Percentiles rank a stretch among this genome's conserved stretches.
Conservation (phyloP, 139 green algal genomes). For the Nannochloris sp. region DNA sequence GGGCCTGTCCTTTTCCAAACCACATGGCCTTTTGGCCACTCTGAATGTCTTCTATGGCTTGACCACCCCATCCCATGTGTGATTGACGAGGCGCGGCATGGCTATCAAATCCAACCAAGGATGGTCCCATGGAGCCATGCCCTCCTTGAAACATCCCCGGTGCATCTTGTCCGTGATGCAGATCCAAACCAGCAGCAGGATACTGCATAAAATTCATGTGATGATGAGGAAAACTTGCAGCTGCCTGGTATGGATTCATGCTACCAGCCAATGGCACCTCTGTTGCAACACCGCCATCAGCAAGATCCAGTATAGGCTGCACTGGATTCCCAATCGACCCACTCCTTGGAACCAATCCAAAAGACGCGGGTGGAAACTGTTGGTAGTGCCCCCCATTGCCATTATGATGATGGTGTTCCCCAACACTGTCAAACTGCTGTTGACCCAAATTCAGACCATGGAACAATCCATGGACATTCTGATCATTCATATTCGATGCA, state of each 20-base stretch:
- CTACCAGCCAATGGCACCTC: not conserved
- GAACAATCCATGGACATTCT: not conserved
- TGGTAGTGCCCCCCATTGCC: too few relatives aligned
- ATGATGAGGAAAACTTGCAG: not conserved
- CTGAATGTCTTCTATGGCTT: conserved; percentile 43
- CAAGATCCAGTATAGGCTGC: not conserved
- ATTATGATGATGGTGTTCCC: too few relatives aligned
- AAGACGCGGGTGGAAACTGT: too few relatives aligned
- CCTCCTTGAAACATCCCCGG: too few relatives aligned
- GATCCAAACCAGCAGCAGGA: too few relatives aligned
- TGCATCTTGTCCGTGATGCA: too few relatives aligned
- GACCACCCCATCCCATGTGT: conserved; percentile 52
- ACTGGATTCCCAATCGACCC: not conserved
- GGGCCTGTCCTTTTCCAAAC: conserved; percentile 44
- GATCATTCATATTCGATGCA: not conserved
- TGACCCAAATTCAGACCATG: not conserved
- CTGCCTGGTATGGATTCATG: not conserved
- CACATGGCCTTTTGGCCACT: conserved; percentile 45
- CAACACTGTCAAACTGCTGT: not conserved
- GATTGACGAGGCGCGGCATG: not conserved
- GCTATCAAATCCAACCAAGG: too few relatives aligned
- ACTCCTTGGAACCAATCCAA: too few relatives aligned
- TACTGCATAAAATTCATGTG: not conserved
- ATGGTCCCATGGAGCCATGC: too few relatives aligned
- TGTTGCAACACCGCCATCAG: not conserved